Evolutionary conservation across 1,139 yeast species (phyloP).

Genomic region (Kluyveromyces sp.): DNA sequence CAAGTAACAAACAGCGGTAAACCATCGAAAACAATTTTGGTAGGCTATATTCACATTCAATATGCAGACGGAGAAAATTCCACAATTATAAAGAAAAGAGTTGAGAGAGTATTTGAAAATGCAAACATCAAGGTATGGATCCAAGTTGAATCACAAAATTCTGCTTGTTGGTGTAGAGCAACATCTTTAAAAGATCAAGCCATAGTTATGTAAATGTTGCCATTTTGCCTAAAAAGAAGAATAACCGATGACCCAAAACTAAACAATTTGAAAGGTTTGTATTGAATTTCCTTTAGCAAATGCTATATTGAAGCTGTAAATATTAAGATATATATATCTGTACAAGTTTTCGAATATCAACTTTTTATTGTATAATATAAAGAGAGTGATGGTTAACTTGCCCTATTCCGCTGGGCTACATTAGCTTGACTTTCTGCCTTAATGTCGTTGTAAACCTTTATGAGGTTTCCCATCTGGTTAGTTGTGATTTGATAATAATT

Average conservation of each 20-base stretch:
- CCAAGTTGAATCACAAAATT: conserved; percentile 53
- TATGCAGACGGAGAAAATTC: conserved; percentile 61
- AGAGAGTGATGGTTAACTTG: not conserved
- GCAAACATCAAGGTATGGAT: conserved; percentile 45
- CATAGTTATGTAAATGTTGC: not conserved
- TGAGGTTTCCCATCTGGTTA: conserved; percentile 20
- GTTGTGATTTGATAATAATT: conserved; percentile 44
- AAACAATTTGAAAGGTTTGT: no score
- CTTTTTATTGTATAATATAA: not conserved
- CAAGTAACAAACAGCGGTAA: conserved; percentile 4
- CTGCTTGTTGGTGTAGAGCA: conserved; percentile 50
- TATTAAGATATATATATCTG: no score
- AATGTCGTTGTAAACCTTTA: conserved; percentile 26
- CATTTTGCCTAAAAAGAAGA: not conserved
- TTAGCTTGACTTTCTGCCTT: conserved; percentile 8
- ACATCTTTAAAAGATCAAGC: conserved; percentile 10
- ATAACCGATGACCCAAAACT: no score
- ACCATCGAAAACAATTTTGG: conserved; percentile 23
- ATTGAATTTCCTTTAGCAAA: no score
- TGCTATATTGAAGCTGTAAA: no score
- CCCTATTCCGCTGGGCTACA: conserved; percentile 1
- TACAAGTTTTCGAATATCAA: not conserved
- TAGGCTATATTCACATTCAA: conserved; percentile 64
- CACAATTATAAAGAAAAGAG: conserved; percentile 51
- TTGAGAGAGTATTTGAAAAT: conserved; percentile 40